Evolutionary conservation across 352 stramenopile species (phyloP), one percentile per base, ranked within the genome.

Genomic region (Phytophthora macrochlamydospora): DNA sequence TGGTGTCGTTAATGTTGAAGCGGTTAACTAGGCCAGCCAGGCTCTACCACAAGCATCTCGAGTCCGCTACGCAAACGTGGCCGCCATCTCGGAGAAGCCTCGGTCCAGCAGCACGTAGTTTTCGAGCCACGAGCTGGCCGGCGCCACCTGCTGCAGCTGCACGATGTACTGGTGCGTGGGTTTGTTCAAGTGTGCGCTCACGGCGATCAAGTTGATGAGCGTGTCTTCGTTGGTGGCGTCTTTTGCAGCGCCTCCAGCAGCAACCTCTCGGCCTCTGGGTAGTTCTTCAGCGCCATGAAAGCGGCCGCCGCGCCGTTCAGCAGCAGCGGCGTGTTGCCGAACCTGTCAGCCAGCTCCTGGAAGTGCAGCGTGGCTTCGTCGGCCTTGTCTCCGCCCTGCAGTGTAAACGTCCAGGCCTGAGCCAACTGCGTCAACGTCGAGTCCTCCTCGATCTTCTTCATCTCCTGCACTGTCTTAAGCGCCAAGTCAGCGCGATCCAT

Each of bases 401-500:
- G 76, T 67, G 85, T 85, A 24, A 93, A 56, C 44, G 97, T 80
- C 80, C 97, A 98, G 5, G 97, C 93, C 45, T 85, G 78, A 40
- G 90, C 88, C 31, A 99, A 75, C 79, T 99, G 96, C 18, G 96
- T 98, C 48, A 98, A 80, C 53, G 98, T 97, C 55, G 93, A 93
- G 81, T 99, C 97, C 74, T 99, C 97, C 73, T 99, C 97, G 29
- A 92, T 91, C 60, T 85, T 79, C 62, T 91, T 85, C 84, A 99
- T 92, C 56, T 97, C 75, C 42, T 87, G 69, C 35, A 99, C 78
- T 44, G 92, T 78, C 67, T 97, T 89, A 44, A 88, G 64, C 3
- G 95, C 97, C 40, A 99, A 75, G 74, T 99, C 97, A 5, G 94
- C 35, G 8, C 97, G 90, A 73, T 99, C 93, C 69, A 99, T 97